phyloP scores from a whole-genome alignment of 2,329 filamentous ascomycete genomes.

The Knoxdaviesia proteae region DNA sequence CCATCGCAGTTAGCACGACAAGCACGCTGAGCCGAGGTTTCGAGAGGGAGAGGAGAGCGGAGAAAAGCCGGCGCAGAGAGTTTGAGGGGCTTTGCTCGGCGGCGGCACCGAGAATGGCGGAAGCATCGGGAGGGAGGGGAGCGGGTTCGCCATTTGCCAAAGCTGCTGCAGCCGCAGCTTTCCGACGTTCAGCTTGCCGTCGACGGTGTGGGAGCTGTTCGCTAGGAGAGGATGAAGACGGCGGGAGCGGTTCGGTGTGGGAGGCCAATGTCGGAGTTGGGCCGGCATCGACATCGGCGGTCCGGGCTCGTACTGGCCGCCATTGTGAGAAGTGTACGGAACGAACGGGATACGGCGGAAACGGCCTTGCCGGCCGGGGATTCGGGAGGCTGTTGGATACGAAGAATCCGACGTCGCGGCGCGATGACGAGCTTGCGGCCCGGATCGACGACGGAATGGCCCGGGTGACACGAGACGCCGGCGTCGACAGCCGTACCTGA shows the following conservation, averaged over 20 bases:
- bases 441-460: no score
- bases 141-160: conserved; percentile 6
- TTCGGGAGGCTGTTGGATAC: no score
- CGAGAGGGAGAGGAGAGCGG: conserved; percentile 74
- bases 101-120: conserved; percentile 30
- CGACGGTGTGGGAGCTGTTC: conserved; percentile 4
- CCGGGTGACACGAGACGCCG: no score
- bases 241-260: background rate
- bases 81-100: conserved; percentile 27
- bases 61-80: conserved; percentile 44
- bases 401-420: no score
- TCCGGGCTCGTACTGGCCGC: no score
- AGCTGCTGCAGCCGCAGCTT: conserved; percentile 2
- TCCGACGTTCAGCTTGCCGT: conserved; percentile 4
- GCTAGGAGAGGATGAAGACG: background rate
- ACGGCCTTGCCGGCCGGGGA: no score
- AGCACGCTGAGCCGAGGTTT: conserved; percentile 87
- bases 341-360: no score
- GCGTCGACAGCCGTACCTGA: no score
- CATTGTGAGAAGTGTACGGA: no score
- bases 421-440: no score
- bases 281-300: no score
- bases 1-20: conserved; percentile 76
- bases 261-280: background rate
- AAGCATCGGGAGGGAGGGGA: conserved; percentile 26